Conservation (phyloP, 1,284 basidiomycete species). For the Amanita bisporigera region DNA sequence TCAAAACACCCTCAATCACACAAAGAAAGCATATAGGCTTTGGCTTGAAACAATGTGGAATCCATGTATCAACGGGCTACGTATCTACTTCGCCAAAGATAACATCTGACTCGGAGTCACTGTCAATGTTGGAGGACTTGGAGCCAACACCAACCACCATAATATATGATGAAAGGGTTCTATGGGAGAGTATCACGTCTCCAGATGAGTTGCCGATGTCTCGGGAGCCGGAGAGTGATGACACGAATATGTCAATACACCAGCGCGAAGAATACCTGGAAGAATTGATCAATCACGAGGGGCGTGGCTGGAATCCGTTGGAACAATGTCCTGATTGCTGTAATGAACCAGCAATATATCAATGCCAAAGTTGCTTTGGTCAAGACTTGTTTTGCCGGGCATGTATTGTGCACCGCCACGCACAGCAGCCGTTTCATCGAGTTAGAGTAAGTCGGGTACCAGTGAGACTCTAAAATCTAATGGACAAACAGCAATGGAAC, state of each 20-base stretch:
- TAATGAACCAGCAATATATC: background rate
- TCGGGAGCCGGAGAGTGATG: too few species aligned
- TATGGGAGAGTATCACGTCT: background rate
- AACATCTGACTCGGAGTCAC: too few species aligned
- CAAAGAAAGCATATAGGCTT: too few species aligned
- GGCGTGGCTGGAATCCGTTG: background rate
- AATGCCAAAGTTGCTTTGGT: background rate
- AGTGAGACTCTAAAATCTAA: too few species aligned
- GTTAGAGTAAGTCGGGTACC: constrained; percentile 15
- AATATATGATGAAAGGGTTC: too few species aligned
- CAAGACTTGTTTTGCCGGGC: constrained; percentile 7
- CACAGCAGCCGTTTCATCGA: constrained; percentile 13
- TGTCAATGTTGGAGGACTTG: too few species aligned
- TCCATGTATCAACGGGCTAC: too few species aligned
- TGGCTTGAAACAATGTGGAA: too few species aligned
- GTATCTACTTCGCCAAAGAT: too few species aligned
- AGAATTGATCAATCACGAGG: background rate
- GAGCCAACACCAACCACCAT: too few species aligned
- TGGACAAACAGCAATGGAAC: constrained; percentile 25
- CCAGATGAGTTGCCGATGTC: too few species aligned
- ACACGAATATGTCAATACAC: background rate
- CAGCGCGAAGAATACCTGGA: background rate
- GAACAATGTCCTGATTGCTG: background rate
- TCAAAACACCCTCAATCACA: too few species aligned
- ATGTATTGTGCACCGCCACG: constrained; percentile 12